Conservation (phyloP, 2,329 filamentous ascomycete species). For the Penicillium paneum region DNA sequence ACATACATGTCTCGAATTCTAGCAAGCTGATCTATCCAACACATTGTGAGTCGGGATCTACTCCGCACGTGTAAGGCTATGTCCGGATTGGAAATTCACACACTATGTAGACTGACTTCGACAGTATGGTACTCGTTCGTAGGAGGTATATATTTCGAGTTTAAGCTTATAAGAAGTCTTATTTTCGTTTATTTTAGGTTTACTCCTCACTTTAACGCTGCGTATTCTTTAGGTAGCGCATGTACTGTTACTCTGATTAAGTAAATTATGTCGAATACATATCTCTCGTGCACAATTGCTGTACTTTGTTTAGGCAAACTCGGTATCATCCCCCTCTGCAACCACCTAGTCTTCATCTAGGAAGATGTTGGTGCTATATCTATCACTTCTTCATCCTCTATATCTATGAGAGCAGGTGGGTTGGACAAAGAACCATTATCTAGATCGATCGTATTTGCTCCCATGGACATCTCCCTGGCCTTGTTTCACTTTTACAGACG, state of each 20-base stretch:
- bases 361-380: conserved; percentile 64
- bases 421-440: conserved; percentile 74
- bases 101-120: background rate
- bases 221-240: background rate
- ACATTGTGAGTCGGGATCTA: background rate
- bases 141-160: background rate
- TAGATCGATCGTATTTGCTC: conserved; percentile 65
- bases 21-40: background rate
- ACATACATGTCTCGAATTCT: background rate
- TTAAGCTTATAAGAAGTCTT: background rate
- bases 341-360: conserved; percentile 69
- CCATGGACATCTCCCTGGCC: conserved; percentile 61
- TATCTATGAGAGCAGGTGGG: conserved; percentile 81
- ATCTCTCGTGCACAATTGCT: background rate
- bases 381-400: conserved; percentile 65
- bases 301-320: conserved; percentile 65
- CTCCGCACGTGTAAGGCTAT: background rate
- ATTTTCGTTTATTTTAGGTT: too few species aligned
- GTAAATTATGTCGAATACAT: background rate
- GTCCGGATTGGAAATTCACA: background rate
- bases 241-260: background rate
- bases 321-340: conserved; percentile 60
- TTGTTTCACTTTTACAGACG: conserved; percentile 58
- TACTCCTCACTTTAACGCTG: background rate
- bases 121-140: background rate